Evolutionary conservation across 805 yeast species (phyloP).

Genomic region (Zygoascus tannicola): DNA sequence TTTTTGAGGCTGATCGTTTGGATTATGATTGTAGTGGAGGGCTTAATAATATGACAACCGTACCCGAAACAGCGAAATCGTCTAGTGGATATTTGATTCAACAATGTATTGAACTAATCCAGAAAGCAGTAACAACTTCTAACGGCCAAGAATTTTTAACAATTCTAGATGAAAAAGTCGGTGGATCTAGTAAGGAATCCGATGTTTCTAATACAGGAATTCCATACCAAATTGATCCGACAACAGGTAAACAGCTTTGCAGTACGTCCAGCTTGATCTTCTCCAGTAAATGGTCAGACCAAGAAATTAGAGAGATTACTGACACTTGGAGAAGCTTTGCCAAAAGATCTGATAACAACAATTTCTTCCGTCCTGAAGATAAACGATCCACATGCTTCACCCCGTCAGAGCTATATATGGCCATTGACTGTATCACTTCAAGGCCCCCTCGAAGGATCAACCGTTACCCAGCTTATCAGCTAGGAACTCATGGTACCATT

Average conservation of each 20-base stretch:
- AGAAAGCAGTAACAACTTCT: conserved; percentile 1
- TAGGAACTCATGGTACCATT: conserved; percentile 12
- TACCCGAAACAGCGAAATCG: too few species aligned
- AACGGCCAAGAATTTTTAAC: conserved; percentile 11
- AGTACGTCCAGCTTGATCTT: not conserved
- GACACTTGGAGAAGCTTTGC: conserved; percentile 14
- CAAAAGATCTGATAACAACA: conserved; percentile 7
- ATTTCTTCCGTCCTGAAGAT: conserved; percentile 17
- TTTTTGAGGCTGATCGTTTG: too few species aligned
- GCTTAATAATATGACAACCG: not conserved
- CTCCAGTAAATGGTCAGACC: not conserved
- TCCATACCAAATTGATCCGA: not conserved
- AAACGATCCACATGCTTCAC: conserved; percentile 11
- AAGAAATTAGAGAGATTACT: conserved; percentile 10
- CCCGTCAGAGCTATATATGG: conserved; percentile 13
- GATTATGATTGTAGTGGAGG: not conserved
- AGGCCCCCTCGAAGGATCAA: conserved; percentile 21
- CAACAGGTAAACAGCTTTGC: not conserved
- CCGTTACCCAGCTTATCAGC: conserved; percentile 16
- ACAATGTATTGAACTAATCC: conserved; percentile 1
- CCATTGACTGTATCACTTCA: conserved; percentile 12
- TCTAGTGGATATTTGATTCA: not conserved
- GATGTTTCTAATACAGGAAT: not conserved
- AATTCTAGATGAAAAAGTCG: conserved; percentile 4
- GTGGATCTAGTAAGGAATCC: not conserved